phyloP scores from a whole-genome alignment of 2,329 filamentous ascomycete species.

The Xylariaceae sp. region DNA sequence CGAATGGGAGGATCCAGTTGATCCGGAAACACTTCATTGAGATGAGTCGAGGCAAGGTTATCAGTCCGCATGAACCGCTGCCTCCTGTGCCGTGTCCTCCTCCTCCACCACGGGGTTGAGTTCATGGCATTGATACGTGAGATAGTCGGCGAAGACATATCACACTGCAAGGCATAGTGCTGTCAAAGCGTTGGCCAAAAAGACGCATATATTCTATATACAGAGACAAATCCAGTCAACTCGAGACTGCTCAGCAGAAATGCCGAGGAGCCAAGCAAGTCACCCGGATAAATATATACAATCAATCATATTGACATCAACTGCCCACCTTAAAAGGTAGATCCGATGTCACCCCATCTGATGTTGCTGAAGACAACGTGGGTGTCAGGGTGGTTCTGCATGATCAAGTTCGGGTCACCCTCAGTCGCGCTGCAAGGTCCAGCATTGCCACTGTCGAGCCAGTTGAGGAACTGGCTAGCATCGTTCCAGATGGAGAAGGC shows the following conservation, averaged over 20 bases:
- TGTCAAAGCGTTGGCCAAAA: too few relatives aligned
- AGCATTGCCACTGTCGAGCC: conserved; percentile 47
- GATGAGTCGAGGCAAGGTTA: conserved; percentile 34
- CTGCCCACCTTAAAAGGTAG: conserved; percentile 8
- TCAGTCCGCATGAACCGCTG: conserved; percentile 32
- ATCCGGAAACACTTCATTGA: conserved; percentile 41
- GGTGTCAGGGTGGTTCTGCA: conserved; percentile 20
- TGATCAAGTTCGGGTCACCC: conserved; percentile 41
- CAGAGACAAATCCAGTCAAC: too few relatives aligned
- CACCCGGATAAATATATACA: not conserved
- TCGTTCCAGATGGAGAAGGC: conserved; percentile 54
- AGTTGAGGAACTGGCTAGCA: conserved; percentile 48
- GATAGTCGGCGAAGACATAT: too few relatives aligned
- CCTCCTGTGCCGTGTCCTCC: conserved; percentile 38
- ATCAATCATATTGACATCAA: not conserved
- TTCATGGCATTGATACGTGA: not conserved
- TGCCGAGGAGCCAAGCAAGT: too few relatives aligned
- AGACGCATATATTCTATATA: too few relatives aligned
- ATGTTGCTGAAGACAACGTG: conserved; percentile 29
- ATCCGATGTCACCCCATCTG: conserved; percentile 28
- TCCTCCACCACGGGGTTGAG: conserved; percentile 5
- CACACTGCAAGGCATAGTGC: too few relatives aligned
- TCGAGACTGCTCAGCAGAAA: too few relatives aligned
- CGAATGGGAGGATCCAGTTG: conserved; percentile 36
- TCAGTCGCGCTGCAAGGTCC: conserved; percentile 52